phyloP scores from a whole-genome alignment of 441 rosid genomes.

The Brassica balearica region DNA sequence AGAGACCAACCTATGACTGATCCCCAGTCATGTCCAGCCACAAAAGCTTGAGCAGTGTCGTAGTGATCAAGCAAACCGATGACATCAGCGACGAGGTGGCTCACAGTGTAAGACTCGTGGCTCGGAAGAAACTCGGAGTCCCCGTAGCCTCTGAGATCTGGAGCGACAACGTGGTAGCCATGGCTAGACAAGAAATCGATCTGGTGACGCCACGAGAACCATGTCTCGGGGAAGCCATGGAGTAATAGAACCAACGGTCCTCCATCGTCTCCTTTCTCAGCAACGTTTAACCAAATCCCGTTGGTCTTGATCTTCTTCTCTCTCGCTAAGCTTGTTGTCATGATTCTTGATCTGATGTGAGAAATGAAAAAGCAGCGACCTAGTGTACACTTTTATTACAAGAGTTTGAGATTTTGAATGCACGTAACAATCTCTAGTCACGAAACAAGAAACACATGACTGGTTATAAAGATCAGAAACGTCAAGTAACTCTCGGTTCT shows the following conservation, averaged over 20 bases:
- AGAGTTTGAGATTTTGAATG: constrained; percentile 13
- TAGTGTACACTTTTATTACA: constrained; percentile 24
- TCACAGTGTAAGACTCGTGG: constrained; percentile 52
- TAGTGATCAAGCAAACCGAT: constrained; percentile 73
- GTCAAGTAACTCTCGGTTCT: constrained; percentile 30
- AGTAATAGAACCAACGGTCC: constrained; percentile 67
- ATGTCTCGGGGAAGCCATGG: constrained; percentile 80
- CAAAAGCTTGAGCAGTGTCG: constrained; percentile 67
- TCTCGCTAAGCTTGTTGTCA: constrained; percentile 41
- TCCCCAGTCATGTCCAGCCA: constrained; percentile 86
- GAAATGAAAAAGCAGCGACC: constrained; percentile 19
- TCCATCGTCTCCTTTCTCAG: constrained; percentile 58
- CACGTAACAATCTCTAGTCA: not conserved
- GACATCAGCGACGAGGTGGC: constrained; percentile 65
- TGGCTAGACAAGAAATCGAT: constrained; percentile 55
- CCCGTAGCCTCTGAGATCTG: constrained; percentile 72
- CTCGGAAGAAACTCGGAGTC: constrained; percentile 59
- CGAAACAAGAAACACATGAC: constrained; percentile 27
- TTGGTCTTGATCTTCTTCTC: constrained; percentile 57
- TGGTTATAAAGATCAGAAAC: constrained; percentile 24
- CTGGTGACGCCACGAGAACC: constrained; percentile 85
- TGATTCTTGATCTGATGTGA: constrained; percentile 7
- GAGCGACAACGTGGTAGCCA: constrained; percentile 74
- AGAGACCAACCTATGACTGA: constrained; percentile 62
- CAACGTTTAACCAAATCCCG: constrained; percentile 66